Evolutionary conservation across 306 rosid species (phyloP), one percentile per base, ranked within the genome.

Genomic region (Mimosa pudica): DNA sequence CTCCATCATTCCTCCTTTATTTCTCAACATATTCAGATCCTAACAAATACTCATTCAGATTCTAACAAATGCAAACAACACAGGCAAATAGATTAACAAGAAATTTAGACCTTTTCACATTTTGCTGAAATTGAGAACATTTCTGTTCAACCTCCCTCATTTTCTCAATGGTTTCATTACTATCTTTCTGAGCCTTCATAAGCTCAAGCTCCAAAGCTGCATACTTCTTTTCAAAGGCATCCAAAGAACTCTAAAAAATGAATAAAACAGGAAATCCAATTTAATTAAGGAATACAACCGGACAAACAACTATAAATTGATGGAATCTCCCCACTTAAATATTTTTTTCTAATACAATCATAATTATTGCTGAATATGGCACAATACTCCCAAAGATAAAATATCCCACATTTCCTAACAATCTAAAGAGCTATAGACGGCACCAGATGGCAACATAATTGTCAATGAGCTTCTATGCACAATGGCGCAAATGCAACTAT

Each of bases 121-220:
- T 91, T 81, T 82, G 89, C 86, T 94, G 90, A 7, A 91, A 92
- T 71, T 89, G 88, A 71, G 90, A 61, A 76, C 93, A 94, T 83
- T 88, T 89, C 36, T 82, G 88, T 74, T 92, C 97, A 80, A 81
- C 88, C 68, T 88, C 97, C 74, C 52, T 81, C 88, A 92, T 71
- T 86, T 91, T 94, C 85, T 83, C 88, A 71, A 85, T 58, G 73
- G 85, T 89, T 73, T 91, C 80, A 24, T 52, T 75, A 69, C 33
- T 81, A 65, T 82, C 83, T 75, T 85, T 92, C 77, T 83, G 92
- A 78, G 89, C 86, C 82, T 87, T 89, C 54, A 73, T 71, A 78
- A 89, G 90, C 83, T 87, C 85, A 71, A 75, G 80, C 86, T 89
- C 95, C 54, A 92, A 85, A 73, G 81, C 80, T 61, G 77, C 70